phyloP scores from a whole-genome alignment of 2,329 filamentous ascomycete genomes.

The Macrophomina pseudophaseolina region DNA sequence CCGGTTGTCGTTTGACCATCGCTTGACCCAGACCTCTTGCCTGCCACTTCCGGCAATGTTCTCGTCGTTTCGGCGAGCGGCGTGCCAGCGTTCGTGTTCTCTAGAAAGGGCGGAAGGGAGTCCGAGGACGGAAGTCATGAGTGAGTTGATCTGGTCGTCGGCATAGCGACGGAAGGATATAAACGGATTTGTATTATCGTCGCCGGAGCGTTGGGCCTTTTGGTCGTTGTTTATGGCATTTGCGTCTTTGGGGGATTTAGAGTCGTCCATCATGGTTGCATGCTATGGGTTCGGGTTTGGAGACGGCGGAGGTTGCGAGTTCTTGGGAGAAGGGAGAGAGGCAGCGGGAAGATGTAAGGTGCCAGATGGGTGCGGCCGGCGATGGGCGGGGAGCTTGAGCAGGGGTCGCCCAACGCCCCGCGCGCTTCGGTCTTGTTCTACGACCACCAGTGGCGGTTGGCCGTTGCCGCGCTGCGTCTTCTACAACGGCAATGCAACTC shows the following conservation, averaged over 20 bases:
- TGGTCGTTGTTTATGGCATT: slow-evolving; percentile 39
- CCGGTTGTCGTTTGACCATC: not conserved
- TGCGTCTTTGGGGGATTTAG: not conserved
- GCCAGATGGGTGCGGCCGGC: not conserved
- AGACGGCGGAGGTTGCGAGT: not conserved
- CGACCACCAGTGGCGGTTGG: not conserved
- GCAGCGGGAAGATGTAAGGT: not conserved
- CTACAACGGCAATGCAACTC: not conserved
- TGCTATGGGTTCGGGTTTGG: not conserved
- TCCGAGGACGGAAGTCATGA: slow-evolving; percentile 59
- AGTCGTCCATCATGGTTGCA: slow-evolving; percentile 22
- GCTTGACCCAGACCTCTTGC: slow-evolving; percentile 10
- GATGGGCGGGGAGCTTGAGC: slow-evolving; percentile 19
- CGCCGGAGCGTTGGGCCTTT: slow-evolving; percentile 5
- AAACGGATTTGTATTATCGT: slow-evolving; percentile 53
- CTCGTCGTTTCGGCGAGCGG: slow-evolving; percentile 27
- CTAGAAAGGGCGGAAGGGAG: slow-evolving; percentile 46
- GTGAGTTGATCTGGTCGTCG: slow-evolving; percentile 61
- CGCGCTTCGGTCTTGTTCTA: slow-evolving; percentile 8
- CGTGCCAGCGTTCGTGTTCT: slow-evolving; percentile 30
- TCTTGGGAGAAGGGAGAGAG: not conserved
- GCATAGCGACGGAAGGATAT: slow-evolving; percentile 66
- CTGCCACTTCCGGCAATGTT: slow-evolving; percentile 13
- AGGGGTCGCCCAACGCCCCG: not conserved
- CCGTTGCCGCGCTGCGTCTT: not conserved